Evolutionary conservation across 2,329 filamentous ascomycete genomes (phyloP).

Genomic region (Aspergillus sp.): DNA sequence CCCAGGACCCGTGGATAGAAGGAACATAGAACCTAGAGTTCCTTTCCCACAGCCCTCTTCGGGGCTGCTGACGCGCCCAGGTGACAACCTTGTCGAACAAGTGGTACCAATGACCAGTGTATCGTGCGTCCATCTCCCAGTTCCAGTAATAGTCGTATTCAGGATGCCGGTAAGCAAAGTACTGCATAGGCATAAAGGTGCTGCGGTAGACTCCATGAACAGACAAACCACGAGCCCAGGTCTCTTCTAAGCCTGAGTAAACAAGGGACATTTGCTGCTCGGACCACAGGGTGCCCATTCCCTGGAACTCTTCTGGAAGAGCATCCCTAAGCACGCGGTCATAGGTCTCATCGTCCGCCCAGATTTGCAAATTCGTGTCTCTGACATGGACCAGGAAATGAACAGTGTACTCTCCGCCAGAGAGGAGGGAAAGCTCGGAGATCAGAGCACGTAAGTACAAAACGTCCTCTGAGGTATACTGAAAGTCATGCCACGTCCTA

Average conservation of each 20-base stretch:
- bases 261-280: constrained; percentile 89
- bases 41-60: constrained; percentile 81
- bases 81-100: constrained; percentile 71
- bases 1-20: constrained; percentile 75
- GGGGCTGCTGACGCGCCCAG: constrained; percentile 74
- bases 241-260: constrained; percentile 85
- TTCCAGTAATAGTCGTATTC: constrained; percentile 86
- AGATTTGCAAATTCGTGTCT: constrained; percentile 77
- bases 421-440: constrained; percentile 75
- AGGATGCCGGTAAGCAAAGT: constrained; percentile 81
- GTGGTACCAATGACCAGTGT: constrained; percentile 81
- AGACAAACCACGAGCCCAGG: constrained; percentile 71
- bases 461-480: constrained; percentile 76
- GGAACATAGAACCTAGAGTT: constrained; percentile 79
- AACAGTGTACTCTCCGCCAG: constrained; percentile 79
- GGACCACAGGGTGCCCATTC: constrained; percentile 89
- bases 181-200: constrained; percentile 91
- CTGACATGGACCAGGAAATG: constrained; percentile 87
- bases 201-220: constrained; percentile 93
- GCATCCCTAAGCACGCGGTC: constrained; percentile 71
- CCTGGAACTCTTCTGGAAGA: constrained; percentile 81
- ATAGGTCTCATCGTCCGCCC: constrained; percentile 76
- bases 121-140: constrained; percentile 82
- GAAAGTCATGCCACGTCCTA: constrained; percentile 78
- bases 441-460: constrained; percentile 82